Percentiles rank a stretch among this genome's conserved stretches.
Evolutionary conservation across 2,329 filamentous ascomycete genomes (phyloP).

Genomic region (Pseudogymnoascus sp.): DNA sequence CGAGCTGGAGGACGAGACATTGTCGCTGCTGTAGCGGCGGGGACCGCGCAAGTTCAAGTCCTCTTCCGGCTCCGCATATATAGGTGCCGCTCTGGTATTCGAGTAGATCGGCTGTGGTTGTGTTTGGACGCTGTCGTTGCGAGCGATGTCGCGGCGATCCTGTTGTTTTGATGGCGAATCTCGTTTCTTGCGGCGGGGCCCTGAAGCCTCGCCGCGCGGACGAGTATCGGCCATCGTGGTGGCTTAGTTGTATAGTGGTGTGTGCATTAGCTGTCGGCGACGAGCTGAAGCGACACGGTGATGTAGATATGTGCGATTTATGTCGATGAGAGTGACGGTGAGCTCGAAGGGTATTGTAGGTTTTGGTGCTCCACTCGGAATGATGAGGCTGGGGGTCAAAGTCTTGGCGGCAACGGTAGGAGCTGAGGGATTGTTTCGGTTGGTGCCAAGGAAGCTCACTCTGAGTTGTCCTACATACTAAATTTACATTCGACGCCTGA

Average conservation of each 20-base stretch:
- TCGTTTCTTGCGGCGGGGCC: constrained; percentile 5
- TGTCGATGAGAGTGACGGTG: background rate
- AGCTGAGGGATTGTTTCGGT: constrained; percentile 3
- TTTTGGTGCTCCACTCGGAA: background rate
- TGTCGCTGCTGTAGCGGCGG: constrained; percentile 3
- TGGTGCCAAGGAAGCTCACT: background rate
- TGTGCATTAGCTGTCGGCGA: background rate
- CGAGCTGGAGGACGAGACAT: constrained; percentile 42
- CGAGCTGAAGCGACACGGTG: background rate
- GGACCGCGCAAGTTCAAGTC: constrained; percentile 2
- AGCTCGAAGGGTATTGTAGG: background rate
- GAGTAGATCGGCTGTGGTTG: background rate
- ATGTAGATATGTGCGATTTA: background rate
- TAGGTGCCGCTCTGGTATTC: constrained; percentile 5
- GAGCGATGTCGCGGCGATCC: constrained; percentile 3
- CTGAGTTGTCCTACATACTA: constrained; percentile 3
- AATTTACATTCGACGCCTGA: background rate
- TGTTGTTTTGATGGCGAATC: constrained; percentile 7
- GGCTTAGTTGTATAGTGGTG: constrained; percentile 1
- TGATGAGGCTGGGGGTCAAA: constrained; percentile 2
- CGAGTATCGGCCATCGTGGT: constrained; percentile 1
- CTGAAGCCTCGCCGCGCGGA: background rate
- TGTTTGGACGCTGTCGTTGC: background rate
- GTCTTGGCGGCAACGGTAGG: constrained; percentile 1
- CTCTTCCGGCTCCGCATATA: constrained; percentile 4